These are phyloP conservation scores for Xeromyces bisporus DNA, from an alignment of 495 filamentous ascomycete genomes.

Conservation along the genomic window DNA sequence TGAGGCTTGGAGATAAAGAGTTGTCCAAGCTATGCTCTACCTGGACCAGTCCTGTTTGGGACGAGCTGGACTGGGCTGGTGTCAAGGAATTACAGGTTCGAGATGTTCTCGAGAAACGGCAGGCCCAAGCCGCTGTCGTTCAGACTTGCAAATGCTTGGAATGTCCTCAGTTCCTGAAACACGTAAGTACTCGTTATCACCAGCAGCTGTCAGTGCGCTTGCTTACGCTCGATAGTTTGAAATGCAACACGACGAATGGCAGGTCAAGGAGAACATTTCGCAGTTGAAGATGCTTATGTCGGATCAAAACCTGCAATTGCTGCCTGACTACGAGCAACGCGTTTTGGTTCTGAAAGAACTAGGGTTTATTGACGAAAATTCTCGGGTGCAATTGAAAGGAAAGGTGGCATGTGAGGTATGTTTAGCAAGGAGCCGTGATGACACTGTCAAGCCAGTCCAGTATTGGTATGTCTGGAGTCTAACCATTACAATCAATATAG, in stretches of 20 bases:
- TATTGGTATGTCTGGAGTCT: background rate
- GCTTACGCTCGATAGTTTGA: conserved; percentile 39
- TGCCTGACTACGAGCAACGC: conserved; percentile 96
- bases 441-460: background rate
- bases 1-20: conserved; percentile 38
- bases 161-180: conserved; percentile 67
- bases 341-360: conserved; percentile 82
- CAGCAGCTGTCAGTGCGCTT: background rate
- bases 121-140: conserved; percentile 38
- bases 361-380: conserved; percentile 69
- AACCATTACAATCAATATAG: conserved; percentile 9
- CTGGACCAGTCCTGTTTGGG: conserved; percentile 61
- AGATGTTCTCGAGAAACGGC: conserved; percentile 52
- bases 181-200: conserved; percentile 43
- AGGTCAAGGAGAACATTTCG: conserved; percentile 78
- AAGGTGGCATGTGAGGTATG: conserved; percentile 85
- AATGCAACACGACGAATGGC: conserved; percentile 89
- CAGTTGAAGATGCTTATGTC: conserved; percentile 75
- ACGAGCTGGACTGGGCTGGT: conserved; percentile 66
- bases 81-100: conserved; percentile 65
- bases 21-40: conserved; percentile 43
- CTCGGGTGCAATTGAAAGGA: conserved; percentile 82
- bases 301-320: conserved; percentile 86
- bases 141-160: conserved; percentile 39
- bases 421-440: background rate